Evolutionary conservation across 495 filamentous ascomycete genomes (phyloP), one percentile per base, ranked within the genome.

Genomic region (Talaromyces proteolyticus): DNA sequence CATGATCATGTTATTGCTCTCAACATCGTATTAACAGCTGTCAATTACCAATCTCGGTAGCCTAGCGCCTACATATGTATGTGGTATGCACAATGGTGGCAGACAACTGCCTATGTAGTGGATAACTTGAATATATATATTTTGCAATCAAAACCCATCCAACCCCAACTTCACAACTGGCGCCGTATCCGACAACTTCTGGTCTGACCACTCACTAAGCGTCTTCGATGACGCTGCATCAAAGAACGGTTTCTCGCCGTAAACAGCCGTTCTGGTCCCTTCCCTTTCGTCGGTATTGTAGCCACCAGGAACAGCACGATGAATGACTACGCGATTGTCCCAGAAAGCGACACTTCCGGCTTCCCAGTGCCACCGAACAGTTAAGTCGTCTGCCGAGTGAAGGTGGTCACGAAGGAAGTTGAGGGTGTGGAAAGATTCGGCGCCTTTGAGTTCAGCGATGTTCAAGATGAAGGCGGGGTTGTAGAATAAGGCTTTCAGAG

Each of bases 331-430:
- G 57, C 69, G 56, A 57, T 80, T 80, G 50, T 80, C 76, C 75
- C 76, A 81, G 62, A 81, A 72, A 6, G 75, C 76, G 12, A 79
- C 68, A 40, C 66, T 69, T 3, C 77, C 77, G 36, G 75, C 72
- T n/a, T 61, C 61, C 77, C 75, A 81, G 52, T 78, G 79, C 71
- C 72, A 78, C 5, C 76, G 60, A 12, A 78, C 74, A 44, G 63
- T 65, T 51, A 78, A 72, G 51, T 81, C 76, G 47, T 79, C 75
- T 0, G 74, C 72, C 12, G 71, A 68, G 53, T 79, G 77, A 42
- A 79, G 70, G 51, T 79, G 75, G 46, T 70, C 69, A 6, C 63
- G 55, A 42, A 77, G 67, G 52, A 79, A 78, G 25, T 78, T 69
- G 2, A 79, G 64, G 14, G 78, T 56, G 52, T 19, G 18, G 56